phyloP scores from a whole-genome alignment of 306 rosid species.

The Dryas drummondii region DNA sequence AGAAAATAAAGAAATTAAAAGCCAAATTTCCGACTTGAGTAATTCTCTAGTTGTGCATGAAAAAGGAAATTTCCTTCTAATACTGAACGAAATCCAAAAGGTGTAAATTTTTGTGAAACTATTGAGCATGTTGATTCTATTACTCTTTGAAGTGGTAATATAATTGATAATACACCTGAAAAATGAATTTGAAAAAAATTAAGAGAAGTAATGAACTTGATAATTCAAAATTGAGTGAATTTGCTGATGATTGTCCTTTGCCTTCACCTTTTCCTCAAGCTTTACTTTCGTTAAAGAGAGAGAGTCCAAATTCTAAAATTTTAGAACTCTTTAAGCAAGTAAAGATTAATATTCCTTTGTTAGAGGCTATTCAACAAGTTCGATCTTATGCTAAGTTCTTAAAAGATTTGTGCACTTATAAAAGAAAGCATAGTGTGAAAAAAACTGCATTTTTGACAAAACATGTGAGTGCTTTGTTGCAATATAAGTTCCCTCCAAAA shows the following conservation, averaged over 20 bases:
- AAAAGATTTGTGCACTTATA: background rate
- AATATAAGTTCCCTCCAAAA: background rate
- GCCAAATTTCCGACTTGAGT: background rate
- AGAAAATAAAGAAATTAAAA: background rate
- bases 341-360: background rate
- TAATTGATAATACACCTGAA: background rate
- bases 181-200: background rate
- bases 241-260: background rate
- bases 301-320: background rate
- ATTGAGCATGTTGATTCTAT: background rate
- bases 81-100: background rate
- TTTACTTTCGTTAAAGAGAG: background rate
- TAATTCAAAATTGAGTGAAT: background rate
- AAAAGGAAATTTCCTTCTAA: background rate
- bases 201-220: background rate
- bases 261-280: background rate
- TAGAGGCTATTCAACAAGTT: too few species aligned
- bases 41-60: background rate
- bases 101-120: background rate
- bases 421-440: background rate
- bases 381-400: background rate
- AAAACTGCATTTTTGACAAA: background rate
- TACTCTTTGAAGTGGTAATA: background rate
- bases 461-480: background rate
- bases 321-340: background rate